A percentile compares a stretch with the other conserved stretches of the same genome.
Evolutionary conservation across 768 basidiomycete genomes (phyloP).

Genomic region (Boletus patriciae): DNA sequence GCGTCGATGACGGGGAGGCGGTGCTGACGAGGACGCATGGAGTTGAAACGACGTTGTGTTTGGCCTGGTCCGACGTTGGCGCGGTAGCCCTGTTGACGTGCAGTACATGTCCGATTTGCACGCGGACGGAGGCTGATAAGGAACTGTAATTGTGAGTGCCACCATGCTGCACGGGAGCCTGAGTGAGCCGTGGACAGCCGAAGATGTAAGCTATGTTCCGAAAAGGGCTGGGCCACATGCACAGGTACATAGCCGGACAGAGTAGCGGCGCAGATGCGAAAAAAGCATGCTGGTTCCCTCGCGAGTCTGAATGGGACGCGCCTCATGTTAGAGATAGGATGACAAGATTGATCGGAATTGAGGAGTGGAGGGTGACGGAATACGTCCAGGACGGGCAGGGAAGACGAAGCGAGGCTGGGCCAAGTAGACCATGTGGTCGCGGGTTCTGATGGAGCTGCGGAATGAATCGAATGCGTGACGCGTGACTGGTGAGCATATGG

Average conservation of each 20-base stretch:
- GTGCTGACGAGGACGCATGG: background rate
- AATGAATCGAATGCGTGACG: conserved; percentile 8
- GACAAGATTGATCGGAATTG: conserved; percentile 3
- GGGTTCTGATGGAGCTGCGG: conserved; percentile 7
- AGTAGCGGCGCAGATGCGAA: too few relatives aligned
- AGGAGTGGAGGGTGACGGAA: background rate
- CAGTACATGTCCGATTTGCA: background rate
- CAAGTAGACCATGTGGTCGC: conserved; percentile 13
- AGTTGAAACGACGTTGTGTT: background rate
- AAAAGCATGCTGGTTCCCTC: too few relatives aligned
- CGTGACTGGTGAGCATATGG: conserved; percentile 10
- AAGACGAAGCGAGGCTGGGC: background rate
- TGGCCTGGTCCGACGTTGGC: background rate
- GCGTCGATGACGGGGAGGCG: background rate
- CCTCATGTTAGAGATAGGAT: conserved; percentile 5
- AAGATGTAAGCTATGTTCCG: background rate
- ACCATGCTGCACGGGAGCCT: background rate
- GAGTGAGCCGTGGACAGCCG: background rate
- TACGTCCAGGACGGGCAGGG: background rate
- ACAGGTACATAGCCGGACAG: background rate
- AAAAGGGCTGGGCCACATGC: conserved; percentile 6
- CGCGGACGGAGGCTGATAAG: background rate
- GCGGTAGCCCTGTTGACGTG: background rate
- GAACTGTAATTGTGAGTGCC: background rate
- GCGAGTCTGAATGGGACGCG: too few relatives aligned